Base-by-base conservation (phyloP, 179 eudicot genomes). In the Heliamphora ciliata region DNA sequence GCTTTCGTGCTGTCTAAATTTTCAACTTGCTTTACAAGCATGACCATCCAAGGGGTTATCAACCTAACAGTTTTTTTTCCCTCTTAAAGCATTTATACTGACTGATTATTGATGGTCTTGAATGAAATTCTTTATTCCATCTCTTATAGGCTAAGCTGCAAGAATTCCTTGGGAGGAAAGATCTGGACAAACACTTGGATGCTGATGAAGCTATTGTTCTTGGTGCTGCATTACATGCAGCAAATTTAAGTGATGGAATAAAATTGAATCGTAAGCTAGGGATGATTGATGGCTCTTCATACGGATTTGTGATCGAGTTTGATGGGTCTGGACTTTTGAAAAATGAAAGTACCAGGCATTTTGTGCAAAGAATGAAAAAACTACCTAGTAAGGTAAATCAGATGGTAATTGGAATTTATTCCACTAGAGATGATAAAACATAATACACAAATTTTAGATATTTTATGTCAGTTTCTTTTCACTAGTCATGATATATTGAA, bases 191-290 rank as follows among this genome's bases (percentile, higher is more conserved):
- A 86, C 99, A 96, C 87, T 85, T 96, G 83, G 99, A 96, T 86
- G 93, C 99, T 70, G 99, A 96, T 86, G 98, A 94, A 90, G 98
- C 98, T 84, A 88, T 85, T 71, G 97, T 90, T 86, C 94, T 94
- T 81, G 99, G 99, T 79, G 95, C 98, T 48, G 91, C 99, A 69
- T 87, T 96, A 80, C 94, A 90, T 85, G 97, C 99, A 76, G 99
- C 99, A 48, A 94, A 96, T 88, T 71, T 96, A 83, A 96, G 99
- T 87, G 99, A 94, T 85, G 99, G 98, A 76, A 94, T 96, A 48
- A 96, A 96, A 85, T 85, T 96, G 83, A 96, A 94, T 64, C 91
- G 98, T 81, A 96, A 96, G 86, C 88, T 96, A 51, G 98, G 98
- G 78, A 96, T 94, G 95, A 79, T 94, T 84, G 99, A 94, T 86